Percentiles rank a stretch among this genome's conserved stretches.
Evolutionary conservation across 2,329 filamentous ascomycete species (phyloP).

Genomic region (Chaetomiaceae sp.): DNA sequence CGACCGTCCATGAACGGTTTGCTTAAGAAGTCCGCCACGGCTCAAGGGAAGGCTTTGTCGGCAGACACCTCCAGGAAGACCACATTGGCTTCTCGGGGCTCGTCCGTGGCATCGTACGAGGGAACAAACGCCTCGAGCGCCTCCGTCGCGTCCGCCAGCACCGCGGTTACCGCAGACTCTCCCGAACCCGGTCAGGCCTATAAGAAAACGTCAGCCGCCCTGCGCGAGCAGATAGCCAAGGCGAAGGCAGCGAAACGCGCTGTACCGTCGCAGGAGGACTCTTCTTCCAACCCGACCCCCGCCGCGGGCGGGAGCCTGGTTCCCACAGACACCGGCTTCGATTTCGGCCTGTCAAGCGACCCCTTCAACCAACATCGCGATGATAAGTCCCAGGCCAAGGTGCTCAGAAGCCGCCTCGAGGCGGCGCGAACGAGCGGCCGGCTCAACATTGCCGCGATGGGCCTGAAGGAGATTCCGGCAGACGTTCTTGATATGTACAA

Average conservation of each 20-base stretch:
- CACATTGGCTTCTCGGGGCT: conserved; percentile 35
- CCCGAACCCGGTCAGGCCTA: conserved; percentile 28
- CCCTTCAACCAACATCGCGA: conserved; percentile 64
- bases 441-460: conserved; percentile 82
- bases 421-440: conserved; percentile 70
- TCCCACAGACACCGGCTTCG: conserved; percentile 45
- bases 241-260: conserved; percentile 76
- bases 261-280: conserved; percentile 39
- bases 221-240: conserved; percentile 88
- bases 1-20: conserved; percentile 49
- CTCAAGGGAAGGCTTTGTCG: conserved; percentile 30
- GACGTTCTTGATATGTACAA: conserved; percentile 92
- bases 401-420: conserved; percentile 67
- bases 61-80: conserved; percentile 33
- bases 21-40: conserved; percentile 48
- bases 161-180: conserved; percentile 32
- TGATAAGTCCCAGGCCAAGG: conserved; percentile 54
- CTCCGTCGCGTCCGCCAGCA: conserved; percentile 32
- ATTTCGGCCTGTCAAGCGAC: conserved; percentile 55
- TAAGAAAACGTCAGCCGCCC: conserved; percentile 67
- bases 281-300: conserved; percentile 19
- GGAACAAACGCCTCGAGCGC: conserved; percentile 31
- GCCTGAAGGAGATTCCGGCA: conserved; percentile 68
- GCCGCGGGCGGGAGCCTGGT: conserved; percentile 35
- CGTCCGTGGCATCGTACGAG: conserved; percentile 34